Conservation (phyloP, 805 yeast species). For the Lipomyces japonicus region DNA sequence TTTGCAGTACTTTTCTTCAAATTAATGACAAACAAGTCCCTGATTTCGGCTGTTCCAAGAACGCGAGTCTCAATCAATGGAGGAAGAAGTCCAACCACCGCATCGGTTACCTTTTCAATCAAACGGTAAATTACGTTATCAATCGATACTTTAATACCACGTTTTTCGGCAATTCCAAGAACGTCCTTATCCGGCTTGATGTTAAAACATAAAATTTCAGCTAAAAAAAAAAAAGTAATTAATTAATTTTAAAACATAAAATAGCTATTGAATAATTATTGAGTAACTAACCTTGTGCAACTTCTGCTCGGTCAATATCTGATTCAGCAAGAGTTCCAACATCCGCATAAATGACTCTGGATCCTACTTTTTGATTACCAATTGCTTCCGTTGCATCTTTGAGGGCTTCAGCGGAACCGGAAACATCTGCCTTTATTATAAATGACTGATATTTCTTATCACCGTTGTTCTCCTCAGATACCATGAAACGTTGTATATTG, state of each 20-base stretch:
- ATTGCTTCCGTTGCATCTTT: slow-evolving; percentile 70
- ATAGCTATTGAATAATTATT: neutral
- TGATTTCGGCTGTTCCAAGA: slow-evolving; percentile 62
- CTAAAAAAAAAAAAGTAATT: slow-evolving; percentile 56
- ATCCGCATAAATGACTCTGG: slow-evolving; percentile 64
- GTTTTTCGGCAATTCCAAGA: slow-evolving; percentile 52
- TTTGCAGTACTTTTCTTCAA: slow-evolving; percentile 49
- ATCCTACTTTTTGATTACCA: slow-evolving; percentile 82
- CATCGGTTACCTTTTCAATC: slow-evolving; percentile 74
- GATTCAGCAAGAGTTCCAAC: slow-evolving; percentile 74
- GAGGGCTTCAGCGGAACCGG: slow-evolving; percentile 93
- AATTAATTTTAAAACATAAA: slow-evolving; percentile 46
- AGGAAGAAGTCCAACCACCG: slow-evolving; percentile 55
- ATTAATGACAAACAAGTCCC: slow-evolving; percentile 67
- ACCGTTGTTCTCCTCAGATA: slow-evolving; percentile 31
- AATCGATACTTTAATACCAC: slow-evolving; percentile 55
- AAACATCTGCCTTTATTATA: slow-evolving; percentile 84
- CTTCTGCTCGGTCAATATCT: slow-evolving; percentile 63
- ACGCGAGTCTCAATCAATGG: slow-evolving; percentile 66
- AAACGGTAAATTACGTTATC: slow-evolving; percentile 83
- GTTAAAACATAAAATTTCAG: slow-evolving; percentile 76
- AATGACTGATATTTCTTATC: slow-evolving; percentile 48
- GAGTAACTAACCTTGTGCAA: slow-evolving; percentile 45
- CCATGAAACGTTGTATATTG: neutral
- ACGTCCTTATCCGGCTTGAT: slow-evolving; percentile 63